These are phyloP conservation scores for Acanthamoeba triangularis DNA, from an alignment of 208 protist genomes.

Conservation along the genomic window DNA sequence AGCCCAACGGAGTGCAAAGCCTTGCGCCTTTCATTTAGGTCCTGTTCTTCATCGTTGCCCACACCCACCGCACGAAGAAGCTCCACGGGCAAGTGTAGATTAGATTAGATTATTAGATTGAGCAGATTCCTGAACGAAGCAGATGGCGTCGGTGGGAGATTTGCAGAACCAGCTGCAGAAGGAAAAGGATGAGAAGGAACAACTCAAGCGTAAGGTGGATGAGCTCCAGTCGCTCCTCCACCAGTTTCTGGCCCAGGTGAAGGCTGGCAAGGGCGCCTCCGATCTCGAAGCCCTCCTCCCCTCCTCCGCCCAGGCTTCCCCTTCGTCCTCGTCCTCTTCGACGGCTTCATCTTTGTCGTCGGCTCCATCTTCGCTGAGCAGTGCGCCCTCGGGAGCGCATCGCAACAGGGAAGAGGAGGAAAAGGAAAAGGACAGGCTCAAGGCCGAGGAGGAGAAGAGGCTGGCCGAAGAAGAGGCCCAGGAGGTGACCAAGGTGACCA, in stretches of 20 bases:
- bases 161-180: not conserved
- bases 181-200: not conserved
- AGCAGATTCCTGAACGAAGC: not conserved
- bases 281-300: not conserved
- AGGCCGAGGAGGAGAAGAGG: not conserved
- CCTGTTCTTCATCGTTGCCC: no score
- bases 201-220: not conserved
- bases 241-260: not conserved
- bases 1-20: no score
- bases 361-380: not conserved
- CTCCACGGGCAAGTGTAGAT: no score
- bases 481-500: slow-evolving; percentile 6
- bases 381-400: not conserved
- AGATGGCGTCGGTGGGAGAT: not conserved
- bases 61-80: no score
- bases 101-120: not conserved
- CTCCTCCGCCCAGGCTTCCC: not conserved
- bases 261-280: not conserved
- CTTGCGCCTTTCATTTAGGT: no score
- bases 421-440: slow-evolving; percentile 34
- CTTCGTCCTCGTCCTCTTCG: not conserved
- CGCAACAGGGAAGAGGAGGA: slow-evolving; percentile 39
- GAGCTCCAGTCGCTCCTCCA: not conserved
- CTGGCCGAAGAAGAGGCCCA: slow-evolving; percentile 1
- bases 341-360: not conserved